These are phyloP conservation scores for Nitzschia sp. DNA, from an alignment of 108 stramenopile genomes.

Conservation along the genomic window DNA sequence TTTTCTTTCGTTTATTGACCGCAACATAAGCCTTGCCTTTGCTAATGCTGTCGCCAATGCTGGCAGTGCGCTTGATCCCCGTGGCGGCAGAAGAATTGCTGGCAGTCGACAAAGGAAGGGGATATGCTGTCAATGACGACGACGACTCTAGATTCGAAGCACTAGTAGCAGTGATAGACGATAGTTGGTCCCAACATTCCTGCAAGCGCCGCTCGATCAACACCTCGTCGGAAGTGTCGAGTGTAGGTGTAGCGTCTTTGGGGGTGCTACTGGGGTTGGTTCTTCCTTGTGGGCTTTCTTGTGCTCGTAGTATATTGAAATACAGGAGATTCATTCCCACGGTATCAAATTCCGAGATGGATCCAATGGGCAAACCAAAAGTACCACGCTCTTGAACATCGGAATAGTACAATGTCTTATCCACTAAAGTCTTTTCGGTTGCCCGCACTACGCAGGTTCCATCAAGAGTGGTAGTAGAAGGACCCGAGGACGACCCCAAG, in stretches of 20 bases:
- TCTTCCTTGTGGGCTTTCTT: not conserved
- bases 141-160: not conserved
- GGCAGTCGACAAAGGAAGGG: not conserved
- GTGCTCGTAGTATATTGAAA: not conserved
- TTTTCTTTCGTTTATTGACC: slow-evolving; percentile 3
- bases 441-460: no score
- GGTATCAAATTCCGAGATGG: not conserved
- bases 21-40: not conserved
- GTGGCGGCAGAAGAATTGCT: not conserved
- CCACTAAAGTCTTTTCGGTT: not conserved
- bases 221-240: not conserved
- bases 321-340: not conserved
- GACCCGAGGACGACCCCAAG: not conserved
- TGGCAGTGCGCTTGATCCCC: not conserved
- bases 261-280: not conserved
- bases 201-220: not conserved
- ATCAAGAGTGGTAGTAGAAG: no score
- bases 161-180: not conserved
- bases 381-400: not conserved
- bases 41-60: no score
- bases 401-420: not conserved
- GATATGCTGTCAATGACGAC: not conserved
- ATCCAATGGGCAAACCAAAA: not conserved
- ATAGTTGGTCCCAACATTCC: not conserved
- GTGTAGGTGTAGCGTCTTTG: no score